Conservation (phyloP, 495 filamentous ascomycete genomes). For the Cercophora newfieldiana region DNA sequence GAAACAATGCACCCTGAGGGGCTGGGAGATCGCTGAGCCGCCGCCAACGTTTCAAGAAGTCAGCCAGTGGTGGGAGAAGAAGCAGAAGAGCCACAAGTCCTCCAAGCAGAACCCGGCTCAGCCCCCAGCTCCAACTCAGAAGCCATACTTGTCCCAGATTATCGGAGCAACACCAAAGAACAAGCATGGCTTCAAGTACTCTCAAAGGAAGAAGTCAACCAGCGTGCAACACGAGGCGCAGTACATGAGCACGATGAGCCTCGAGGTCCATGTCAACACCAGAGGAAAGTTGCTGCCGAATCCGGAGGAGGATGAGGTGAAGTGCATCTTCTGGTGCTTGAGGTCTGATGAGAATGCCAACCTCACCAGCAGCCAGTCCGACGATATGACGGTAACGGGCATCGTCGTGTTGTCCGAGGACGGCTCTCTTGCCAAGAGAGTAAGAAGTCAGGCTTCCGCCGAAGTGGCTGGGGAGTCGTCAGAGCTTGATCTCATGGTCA, state of each 20-base stretch:
- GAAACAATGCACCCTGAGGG: constrained; percentile 52
- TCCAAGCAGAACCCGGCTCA: constrained; percentile 50
- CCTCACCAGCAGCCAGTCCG: constrained; percentile 24
- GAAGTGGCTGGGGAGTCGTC: constrained; percentile 72
- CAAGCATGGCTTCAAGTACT: constrained; percentile 81
- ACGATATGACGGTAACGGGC: constrained; percentile 53
- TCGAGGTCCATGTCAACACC: constrained; percentile 95
- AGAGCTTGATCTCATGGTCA: constrained; percentile 81
- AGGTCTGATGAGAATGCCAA: constrained; percentile 63
- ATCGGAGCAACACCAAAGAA: constrained; percentile 87
- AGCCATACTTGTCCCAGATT: constrained; percentile 71
- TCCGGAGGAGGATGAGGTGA: constrained; percentile 87
- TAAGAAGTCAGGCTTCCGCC: constrained; percentile 48
- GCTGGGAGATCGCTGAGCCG: constrained; percentile 63
- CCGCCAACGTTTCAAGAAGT: constrained; percentile 77
- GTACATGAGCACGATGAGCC: constrained; percentile 95
- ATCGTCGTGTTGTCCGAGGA: constrained; percentile 65
- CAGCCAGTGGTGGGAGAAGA: constrained; percentile 60
- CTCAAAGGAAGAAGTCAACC: constrained; percentile 71
- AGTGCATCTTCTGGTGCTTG: constrained; percentile 87
- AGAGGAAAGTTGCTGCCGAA: constrained; percentile 77
- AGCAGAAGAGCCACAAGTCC: constrained; percentile 25
- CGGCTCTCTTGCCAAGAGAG: constrained; percentile 50
- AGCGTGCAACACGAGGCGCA: constrained; percentile 83
- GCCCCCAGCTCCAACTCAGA: constrained; percentile 51